A percentile compares a stretch with the other conserved stretches of the same genome.
Evolutionary conservation across 208 protist genomes (phyloP).

Genomic region (Zelonia costaricensis): DNA sequence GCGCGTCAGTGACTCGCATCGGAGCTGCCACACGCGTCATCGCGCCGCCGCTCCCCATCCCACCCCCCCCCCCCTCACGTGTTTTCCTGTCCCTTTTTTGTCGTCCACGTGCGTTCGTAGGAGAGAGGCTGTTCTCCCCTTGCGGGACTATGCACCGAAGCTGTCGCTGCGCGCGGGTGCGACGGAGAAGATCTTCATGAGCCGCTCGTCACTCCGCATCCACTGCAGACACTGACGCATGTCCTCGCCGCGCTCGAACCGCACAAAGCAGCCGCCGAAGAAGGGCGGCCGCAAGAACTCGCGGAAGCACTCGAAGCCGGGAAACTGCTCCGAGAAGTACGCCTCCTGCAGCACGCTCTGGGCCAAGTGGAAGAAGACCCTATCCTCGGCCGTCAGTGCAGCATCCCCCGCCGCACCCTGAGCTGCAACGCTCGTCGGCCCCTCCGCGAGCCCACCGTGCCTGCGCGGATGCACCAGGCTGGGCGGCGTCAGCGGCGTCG

Average conservation of each 20-base stretch:
- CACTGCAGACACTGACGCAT: conserved; percentile 56
- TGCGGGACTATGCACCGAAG: conserved; percentile 11
- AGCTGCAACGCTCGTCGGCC: background rate
- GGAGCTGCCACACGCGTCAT: no score
- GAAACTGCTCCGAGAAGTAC: conserved; percentile 56
- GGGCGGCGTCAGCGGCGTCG: no score
- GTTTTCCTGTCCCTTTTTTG: no score
- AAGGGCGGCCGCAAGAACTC: conserved; percentile 43
- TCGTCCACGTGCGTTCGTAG: no score
- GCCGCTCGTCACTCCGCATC: conserved; percentile 32
- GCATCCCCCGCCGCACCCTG: background rate
- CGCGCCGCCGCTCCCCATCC: no score
- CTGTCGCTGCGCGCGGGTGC: conserved; percentile 49
- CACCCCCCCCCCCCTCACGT: no score
- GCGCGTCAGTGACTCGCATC: no score
- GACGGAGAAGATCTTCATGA: conserved; percentile 34
- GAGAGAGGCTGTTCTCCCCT: no score
- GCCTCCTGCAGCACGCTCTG: conserved; percentile 25
- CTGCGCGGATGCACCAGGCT: no score
- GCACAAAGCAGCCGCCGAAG: conserved; percentile 57
- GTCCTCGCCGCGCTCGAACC: conserved; percentile 43
- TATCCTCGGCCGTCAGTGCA: conserved; percentile 2
- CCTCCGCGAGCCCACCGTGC: no score
- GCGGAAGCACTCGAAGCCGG: conserved; percentile 40
- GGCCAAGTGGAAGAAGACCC: conserved; percentile 12